These are phyloP conservation scores for Linnemannia exigua DNA, from an alignment of 192 early-diverging fungal species.

Conservation along the genomic window DNA sequence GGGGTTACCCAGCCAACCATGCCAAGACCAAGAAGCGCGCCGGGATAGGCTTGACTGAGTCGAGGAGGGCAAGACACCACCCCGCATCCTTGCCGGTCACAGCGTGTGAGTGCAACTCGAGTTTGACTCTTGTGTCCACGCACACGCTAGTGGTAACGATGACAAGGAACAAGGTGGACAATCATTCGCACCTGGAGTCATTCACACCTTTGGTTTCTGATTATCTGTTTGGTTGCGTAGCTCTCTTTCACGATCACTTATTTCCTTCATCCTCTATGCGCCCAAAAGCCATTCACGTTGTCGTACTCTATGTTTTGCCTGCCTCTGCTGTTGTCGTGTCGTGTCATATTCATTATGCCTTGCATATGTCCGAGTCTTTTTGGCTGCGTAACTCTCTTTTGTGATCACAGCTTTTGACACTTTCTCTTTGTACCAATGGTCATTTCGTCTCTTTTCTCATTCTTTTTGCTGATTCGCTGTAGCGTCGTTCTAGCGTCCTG, in stretches of 20 bases:
- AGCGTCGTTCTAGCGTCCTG: too few species aligned
- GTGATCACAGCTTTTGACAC: too few species aligned
- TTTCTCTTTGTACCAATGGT: too few species aligned
- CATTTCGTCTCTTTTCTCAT: too few species aligned
- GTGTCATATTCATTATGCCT: neutral
- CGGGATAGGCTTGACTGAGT: neutral
- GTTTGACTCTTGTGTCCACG: neutral
- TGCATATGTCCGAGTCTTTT: neutral
- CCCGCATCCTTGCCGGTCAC: neutral
- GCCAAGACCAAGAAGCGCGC: neutral
- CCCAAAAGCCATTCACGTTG: neutral
- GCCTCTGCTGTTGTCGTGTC: neutral
- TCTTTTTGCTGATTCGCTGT: too few species aligned
- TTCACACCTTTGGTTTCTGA: neutral
- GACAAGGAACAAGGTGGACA: neutral
- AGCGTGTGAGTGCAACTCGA: neutral
- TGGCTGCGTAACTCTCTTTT: neutral
- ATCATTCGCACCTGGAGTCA: neutral
- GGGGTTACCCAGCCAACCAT: neutral
- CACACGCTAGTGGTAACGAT: too few species aligned
- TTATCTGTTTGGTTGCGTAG: too few species aligned
- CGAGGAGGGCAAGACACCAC: slow-evolving; percentile 2
- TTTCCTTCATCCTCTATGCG: neutral
- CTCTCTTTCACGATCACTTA: too few species aligned
- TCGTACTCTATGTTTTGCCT: neutral